A percentile compares a stretch with the other conserved stretches of the same genome.
These are phyloP conservation scores for Penicillium verhagenii DNA, from an alignment of 495 filamentous ascomycete genomes.

Conservation along the genomic window DNA sequence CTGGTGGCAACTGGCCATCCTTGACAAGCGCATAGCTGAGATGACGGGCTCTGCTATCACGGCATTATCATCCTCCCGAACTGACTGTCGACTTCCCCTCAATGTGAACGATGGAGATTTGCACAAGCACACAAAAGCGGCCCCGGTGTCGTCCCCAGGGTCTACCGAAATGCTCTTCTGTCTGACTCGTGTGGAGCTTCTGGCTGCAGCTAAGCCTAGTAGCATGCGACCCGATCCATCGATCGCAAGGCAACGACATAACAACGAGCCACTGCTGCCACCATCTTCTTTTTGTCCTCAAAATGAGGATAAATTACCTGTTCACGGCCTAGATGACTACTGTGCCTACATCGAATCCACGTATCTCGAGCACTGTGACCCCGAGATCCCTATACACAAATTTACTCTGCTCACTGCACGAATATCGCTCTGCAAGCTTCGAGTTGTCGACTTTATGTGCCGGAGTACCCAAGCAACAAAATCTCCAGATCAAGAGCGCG, in stretches of 20 bases:
- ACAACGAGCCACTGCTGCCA: neutral
- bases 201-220: slow-evolving; percentile 5
- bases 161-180: slow-evolving; percentile 28
- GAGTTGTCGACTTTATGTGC: slow-evolving; percentile 19
- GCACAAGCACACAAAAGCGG: slow-evolving; percentile 20
- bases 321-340: slow-evolving; percentile 36
- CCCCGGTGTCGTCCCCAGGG: slow-evolving; percentile 14
- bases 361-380: slow-evolving; percentile 61
- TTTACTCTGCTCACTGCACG: slow-evolving; percentile 51
- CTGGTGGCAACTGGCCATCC: slow-evolving; percentile 69
- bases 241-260: neutral
- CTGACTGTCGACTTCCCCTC: slow-evolving; percentile 31
- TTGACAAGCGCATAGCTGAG: slow-evolving; percentile 64
- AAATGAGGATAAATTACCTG: neutral
- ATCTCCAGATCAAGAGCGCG: slow-evolving; percentile 32
- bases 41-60: slow-evolving; percentile 63
- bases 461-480: slow-evolving; percentile 1
- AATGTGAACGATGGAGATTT: slow-evolving; percentile 43
- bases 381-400: slow-evolving; percentile 57
- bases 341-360: slow-evolving; percentile 44
- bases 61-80: slow-evolving; percentile 42
- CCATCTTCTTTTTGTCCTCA: neutral
- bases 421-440: slow-evolving; percentile 45
- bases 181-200: slow-evolving; percentile 36
- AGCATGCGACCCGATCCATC: slow-evolving; percentile 10